A percentile compares a stretch with the other conserved stretches of the same genome.
Conservation (phyloP, 2,329 filamentous ascomycete genomes). For the Cladosporium halotolerans region DNA sequence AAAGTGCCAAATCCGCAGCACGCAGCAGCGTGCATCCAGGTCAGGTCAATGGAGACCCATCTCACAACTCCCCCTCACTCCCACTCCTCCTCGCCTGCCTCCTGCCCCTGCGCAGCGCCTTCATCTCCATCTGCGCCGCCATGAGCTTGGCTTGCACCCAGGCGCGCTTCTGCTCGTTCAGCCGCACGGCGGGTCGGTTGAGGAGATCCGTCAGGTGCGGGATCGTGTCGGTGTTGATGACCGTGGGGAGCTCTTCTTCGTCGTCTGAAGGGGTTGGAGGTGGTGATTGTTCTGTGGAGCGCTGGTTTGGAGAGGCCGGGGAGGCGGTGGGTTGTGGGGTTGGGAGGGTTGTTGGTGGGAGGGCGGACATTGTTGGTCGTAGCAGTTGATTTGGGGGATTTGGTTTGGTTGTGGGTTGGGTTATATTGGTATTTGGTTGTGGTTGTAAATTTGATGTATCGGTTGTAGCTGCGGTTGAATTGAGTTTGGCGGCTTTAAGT, state of each 20-base stretch:
- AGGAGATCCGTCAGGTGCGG: constrained; percentile 48
- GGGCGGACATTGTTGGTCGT: not conserved
- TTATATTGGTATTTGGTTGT: not conserved
- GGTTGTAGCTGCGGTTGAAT: not conserved
- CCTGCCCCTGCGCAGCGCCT: constrained; percentile 28
- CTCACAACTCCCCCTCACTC: not conserved
- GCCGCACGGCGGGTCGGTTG: constrained; percentile 46
- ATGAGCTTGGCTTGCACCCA: constrained; percentile 50
- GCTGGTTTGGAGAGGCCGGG: constrained; percentile 25
- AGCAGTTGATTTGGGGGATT: too few relatives aligned
- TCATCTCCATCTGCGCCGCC: constrained; percentile 48
- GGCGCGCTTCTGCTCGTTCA: constrained; percentile 40
- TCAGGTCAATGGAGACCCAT: too few relatives aligned
- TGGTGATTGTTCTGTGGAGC: not conserved
- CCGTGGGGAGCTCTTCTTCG: constrained; percentile 32
- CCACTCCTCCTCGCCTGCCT: constrained; percentile 4
- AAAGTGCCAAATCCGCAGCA: not conserved
- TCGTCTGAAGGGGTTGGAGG: not conserved
- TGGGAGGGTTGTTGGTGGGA: constrained; percentile 6
- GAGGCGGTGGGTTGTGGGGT: not conserved
- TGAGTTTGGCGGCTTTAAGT: not conserved
- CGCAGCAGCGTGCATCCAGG: too few relatives aligned
- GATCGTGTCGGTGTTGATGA: constrained; percentile 50
- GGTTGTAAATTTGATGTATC: not conserved
- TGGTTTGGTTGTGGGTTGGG: not conserved